These are phyloP conservation scores for Phytophthora aleatoria DNA, from an alignment of 352 stramenopile species.

Conservation along the genomic window DNA sequence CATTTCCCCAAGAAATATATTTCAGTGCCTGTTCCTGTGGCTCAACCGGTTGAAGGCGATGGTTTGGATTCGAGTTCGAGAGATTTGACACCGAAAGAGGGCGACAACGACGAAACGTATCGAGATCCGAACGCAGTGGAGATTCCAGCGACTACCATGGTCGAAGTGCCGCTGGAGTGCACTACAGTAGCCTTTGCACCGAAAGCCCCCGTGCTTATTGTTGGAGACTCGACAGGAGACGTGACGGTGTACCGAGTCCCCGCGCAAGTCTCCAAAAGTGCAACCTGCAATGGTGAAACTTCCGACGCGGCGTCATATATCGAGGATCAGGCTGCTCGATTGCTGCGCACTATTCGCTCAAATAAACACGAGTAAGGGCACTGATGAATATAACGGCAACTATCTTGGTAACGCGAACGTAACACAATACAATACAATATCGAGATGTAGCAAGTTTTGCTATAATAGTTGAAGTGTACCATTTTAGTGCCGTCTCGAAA, in stretches of 20 bases:
- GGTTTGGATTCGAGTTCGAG: conserved; percentile 9
- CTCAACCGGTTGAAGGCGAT: conserved; percentile 2
- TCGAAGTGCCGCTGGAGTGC: conserved; percentile 63
- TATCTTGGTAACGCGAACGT: too few relatives aligned
- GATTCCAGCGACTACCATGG: conserved; percentile 14
- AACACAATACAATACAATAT: too few relatives aligned
- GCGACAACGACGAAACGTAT: conserved; percentile 12
- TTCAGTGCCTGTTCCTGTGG: conserved; percentile 11
- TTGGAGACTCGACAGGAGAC: conserved; percentile 76
- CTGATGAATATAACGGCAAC: too few relatives aligned
- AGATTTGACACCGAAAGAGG: conserved; percentile 23
- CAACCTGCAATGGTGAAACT: background rate
- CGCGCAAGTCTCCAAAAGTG: conserved; percentile 33
- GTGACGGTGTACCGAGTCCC: conserved; percentile 79
- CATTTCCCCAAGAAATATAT: conserved; percentile 71
- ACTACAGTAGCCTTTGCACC: conserved; percentile 75
- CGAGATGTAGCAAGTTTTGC: conserved; percentile 4
- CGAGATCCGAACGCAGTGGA: conserved; percentile 16
- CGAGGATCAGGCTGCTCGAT: conserved; percentile 61
- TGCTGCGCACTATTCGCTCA: conserved; percentile 55
- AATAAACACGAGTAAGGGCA: conserved; percentile 55
- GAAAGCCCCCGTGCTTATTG: conserved; percentile 71
- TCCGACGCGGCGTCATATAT: conserved; percentile 27
- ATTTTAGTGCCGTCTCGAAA: too few relatives aligned
- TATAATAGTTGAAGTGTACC: background rate